These are phyloP conservation scores for Cyberlindnera mississippiensis DNA, from an alignment of 805 yeast species.

Conservation along the genomic window DNA sequence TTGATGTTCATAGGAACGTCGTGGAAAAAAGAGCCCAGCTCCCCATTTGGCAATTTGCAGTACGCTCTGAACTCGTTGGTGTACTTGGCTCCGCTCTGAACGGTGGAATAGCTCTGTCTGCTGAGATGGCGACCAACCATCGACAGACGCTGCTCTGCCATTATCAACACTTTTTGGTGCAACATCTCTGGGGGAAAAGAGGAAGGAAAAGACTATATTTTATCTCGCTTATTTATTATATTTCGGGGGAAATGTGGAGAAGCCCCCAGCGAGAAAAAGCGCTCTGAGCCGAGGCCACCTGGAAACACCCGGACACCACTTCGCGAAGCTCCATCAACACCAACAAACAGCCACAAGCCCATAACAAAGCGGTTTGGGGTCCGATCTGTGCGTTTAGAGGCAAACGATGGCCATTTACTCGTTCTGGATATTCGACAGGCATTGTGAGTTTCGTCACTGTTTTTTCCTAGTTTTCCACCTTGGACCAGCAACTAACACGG, in stretches of 20 bases:
- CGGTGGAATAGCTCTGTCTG: conserved; percentile 2
- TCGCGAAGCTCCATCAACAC: neutral
- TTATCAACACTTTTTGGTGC: neutral
- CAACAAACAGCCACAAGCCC: neutral
- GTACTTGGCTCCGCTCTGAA: conserved; percentile 36
- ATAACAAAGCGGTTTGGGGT: too few relatives aligned
- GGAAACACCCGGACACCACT: conserved; percentile 9
- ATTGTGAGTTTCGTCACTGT: conserved; percentile 63
- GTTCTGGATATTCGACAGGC: conserved; percentile 88
- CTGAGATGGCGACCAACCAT: neutral
- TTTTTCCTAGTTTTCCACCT: too few relatives aligned
- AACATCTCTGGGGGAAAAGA: too few relatives aligned
- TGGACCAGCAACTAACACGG: too few relatives aligned
- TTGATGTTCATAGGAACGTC: conserved; percentile 91
- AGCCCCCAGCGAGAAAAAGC: too few relatives aligned
- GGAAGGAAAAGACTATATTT: neutral
- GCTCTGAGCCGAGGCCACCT: neutral
- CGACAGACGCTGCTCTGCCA: conserved; percentile 7
- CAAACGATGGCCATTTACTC: conserved; percentile 64
- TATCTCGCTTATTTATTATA: too few relatives aligned
- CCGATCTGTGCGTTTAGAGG: too few relatives aligned
- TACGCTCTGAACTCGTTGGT: conserved; percentile 41
- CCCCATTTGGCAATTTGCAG: conserved; percentile 37
- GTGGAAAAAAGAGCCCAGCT: conserved; percentile 71
- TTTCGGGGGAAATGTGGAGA: too few relatives aligned